Conservation (phyloP, 495 filamentous ascomycete genomes). For the Clohesyomyces aquaticus region DNA sequence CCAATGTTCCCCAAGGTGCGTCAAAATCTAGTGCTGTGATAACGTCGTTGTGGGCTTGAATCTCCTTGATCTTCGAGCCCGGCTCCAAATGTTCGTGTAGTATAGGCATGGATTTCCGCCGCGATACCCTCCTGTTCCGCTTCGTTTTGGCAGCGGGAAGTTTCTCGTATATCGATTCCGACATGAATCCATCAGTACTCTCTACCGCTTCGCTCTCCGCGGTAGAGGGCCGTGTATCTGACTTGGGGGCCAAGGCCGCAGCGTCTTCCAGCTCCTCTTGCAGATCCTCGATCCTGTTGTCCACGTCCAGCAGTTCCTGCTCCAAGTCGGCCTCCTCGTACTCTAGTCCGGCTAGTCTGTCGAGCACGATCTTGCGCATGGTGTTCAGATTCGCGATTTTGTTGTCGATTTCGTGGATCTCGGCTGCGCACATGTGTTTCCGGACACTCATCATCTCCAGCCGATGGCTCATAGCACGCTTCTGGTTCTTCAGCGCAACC, state of each 20-base stretch:
- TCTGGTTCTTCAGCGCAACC: constrained; percentile 73
- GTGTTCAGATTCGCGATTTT: constrained; percentile 92
- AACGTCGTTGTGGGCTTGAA: constrained; percentile 84
- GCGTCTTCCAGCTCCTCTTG: constrained; percentile 75
- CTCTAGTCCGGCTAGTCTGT: constrained; percentile 86
- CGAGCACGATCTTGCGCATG: constrained; percentile 92
- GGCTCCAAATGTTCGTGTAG: constrained; percentile 94
- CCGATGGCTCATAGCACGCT: constrained; percentile 72
- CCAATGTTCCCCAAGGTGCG: constrained; percentile 91
- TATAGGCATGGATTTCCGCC: constrained; percentile 83
- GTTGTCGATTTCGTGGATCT: constrained; percentile 95
- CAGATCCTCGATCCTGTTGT: constrained; percentile 82
- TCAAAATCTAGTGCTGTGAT: constrained; percentile 95
- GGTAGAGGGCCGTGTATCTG: constrained; percentile 53
- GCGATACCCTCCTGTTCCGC: constrained; percentile 65
- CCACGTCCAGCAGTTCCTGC: constrained; percentile 81
- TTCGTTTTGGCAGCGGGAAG: constrained; percentile 68
- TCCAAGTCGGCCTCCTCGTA: constrained; percentile 89
- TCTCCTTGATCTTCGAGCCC: constrained; percentile 82
- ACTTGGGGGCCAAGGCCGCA: constrained; percentile 56
- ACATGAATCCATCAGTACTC: constrained; percentile 72
- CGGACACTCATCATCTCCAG: constrained; percentile 89
- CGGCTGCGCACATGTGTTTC: constrained; percentile 96
- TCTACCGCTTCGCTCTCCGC: constrained; percentile 57
- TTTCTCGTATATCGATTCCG: constrained; percentile 95